A percentile compares a stretch with the other conserved stretches of the same genome.
Conservation (phyloP, 2,329 filamentous ascomycete genomes). For the Xylariaceae sp. region DNA sequence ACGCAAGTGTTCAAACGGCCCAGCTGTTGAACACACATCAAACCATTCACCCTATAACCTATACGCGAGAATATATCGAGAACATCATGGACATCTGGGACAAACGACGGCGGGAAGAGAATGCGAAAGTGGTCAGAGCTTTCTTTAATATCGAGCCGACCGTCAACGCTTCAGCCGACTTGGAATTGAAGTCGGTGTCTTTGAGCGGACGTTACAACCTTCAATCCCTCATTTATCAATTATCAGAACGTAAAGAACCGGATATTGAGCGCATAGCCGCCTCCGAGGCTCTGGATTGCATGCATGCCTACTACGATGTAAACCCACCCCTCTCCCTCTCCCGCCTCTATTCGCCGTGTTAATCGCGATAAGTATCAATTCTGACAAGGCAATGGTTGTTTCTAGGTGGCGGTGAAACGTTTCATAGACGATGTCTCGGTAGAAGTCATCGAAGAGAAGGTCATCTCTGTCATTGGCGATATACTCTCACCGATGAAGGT, state of each 20-base stretch:
- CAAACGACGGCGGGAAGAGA: constrained; percentile 15
- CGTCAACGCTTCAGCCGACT: too few relatives aligned
- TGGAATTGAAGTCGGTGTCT: too few relatives aligned
- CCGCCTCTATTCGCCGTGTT: too few relatives aligned
- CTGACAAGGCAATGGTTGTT: neutral
- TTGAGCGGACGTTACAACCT: neutral
- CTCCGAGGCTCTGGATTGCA: constrained; percentile 32
- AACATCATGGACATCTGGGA: constrained; percentile 30
- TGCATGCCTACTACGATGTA: constrained; percentile 36
- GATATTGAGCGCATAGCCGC: constrained; percentile 30
- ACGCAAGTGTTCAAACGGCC: constrained; percentile 37
- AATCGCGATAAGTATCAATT: neutral
- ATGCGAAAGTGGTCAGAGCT: constrained; percentile 20
- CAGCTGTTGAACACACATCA: constrained; percentile 45
- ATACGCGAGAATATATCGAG: constrained; percentile 44
- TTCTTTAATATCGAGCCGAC: too few relatives aligned
- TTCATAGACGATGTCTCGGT: constrained; percentile 41
- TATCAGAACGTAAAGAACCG: constrained; percentile 20
- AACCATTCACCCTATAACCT: constrained; percentile 47
- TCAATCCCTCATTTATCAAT: constrained; percentile 21
- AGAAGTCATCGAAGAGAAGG: constrained; percentile 38
- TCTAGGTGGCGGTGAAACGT: constrained; percentile 40
- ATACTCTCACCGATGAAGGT: constrained; percentile 39
- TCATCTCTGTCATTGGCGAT: constrained; percentile 33
- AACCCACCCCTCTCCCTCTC: constrained; percentile 1